phyloP scores from a whole-genome alignment of 2,329 filamentous ascomycete species.

The Tricladium varicosporioides region DNA sequence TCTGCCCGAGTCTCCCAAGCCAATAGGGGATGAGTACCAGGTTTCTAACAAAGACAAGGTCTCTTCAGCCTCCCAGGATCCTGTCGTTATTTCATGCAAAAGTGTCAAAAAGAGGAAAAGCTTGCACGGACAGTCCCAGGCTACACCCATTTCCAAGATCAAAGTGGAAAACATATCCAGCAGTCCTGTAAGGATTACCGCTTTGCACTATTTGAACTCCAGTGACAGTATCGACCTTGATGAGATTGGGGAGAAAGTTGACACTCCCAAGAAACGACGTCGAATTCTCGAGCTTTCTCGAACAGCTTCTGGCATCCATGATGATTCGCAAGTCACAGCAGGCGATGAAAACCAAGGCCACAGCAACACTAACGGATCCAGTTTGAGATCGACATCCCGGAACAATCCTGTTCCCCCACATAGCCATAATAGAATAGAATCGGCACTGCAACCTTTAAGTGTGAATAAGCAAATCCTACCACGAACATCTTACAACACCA shows the following conservation, averaged over 20 bases:
- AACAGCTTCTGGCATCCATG: constrained; percentile 6
- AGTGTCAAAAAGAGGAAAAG: constrained; percentile 30
- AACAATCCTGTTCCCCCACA: background rate
- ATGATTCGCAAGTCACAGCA: background rate
- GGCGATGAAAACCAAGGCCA: background rate
- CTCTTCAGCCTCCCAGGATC: constrained; percentile 2
- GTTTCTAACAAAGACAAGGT: background rate
- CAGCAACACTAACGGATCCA: background rate
- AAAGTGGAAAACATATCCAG: constrained; percentile 30
- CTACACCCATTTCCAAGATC: constrained; percentile 19
- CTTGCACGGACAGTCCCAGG: constrained; percentile 5
- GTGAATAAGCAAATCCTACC: constrained; percentile 29
- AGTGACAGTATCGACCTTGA: constrained; percentile 36
- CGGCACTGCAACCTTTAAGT: constrained; percentile 27
- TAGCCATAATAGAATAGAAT: constrained; percentile 1
- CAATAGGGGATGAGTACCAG: too few species aligned
- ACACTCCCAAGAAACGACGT: constrained; percentile 34
- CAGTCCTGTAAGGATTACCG: constrained; percentile 28
- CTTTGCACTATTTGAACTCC: constrained; percentile 14
- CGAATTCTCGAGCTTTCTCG: constrained; percentile 10
- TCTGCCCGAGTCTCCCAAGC: background rate
- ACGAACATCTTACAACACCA: constrained; percentile 17
- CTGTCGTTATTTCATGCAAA: constrained; percentile 26
- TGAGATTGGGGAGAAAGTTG: constrained; percentile 35
- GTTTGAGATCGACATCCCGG: background rate